Evolutionary conservation across 352 stramenopile genomes (phyloP).

Genomic region (Globisporangium takayamanum): DNA sequence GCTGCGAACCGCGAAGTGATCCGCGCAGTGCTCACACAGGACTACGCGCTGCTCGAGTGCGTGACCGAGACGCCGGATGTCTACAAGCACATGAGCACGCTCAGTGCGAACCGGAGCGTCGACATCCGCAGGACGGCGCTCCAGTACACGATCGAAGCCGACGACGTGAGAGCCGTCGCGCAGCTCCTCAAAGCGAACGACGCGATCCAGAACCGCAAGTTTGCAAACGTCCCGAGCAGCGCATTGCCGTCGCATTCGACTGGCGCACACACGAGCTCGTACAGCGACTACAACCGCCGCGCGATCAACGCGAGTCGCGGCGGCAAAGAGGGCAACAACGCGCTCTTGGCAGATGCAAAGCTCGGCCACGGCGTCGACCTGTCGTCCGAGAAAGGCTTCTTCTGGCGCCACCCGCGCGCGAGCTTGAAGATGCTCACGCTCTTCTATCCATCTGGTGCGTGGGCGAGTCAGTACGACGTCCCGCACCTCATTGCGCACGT

Average conservation of each 20-base stretch:
- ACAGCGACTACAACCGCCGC: slow-evolving; percentile 76
- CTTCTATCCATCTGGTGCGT: slow-evolving; percentile 56
- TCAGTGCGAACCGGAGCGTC: slow-evolving; percentile 33
- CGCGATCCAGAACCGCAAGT: slow-evolving; percentile 26
- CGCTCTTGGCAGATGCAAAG: slow-evolving; percentile 40
- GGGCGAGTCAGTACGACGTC: slow-evolving; percentile 20
- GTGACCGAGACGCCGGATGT: slow-evolving; percentile 33
- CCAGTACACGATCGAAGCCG: slow-evolving; percentile 54
- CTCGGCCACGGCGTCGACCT: slow-evolving; percentile 11
- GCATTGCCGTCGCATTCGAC: slow-evolving; percentile 69
- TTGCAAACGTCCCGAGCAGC: slow-evolving; percentile 41
- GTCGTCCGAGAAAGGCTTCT: background rate
- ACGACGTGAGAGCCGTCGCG: slow-evolving; percentile 41
- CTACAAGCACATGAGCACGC: slow-evolving; percentile 46
- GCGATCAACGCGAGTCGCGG: slow-evolving; percentile 78
- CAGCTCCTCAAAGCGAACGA: slow-evolving; percentile 42
- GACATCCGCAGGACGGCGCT: slow-evolving; percentile 43
- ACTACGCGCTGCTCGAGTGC: slow-evolving; percentile 62
- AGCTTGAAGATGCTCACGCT: slow-evolving; percentile 64
- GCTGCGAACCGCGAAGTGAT: slow-evolving; percentile 58
- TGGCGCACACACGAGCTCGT: slow-evolving; percentile 67
- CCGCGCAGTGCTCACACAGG: slow-evolving; percentile 58
- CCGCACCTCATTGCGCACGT: slow-evolving; percentile 19
- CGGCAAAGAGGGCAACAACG: slow-evolving; percentile 75
- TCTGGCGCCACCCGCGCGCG: slow-evolving; percentile 37